phyloP scores from a whole-genome alignment of 495 filamentous ascomycete species.

The Neurospora africana region DNA sequence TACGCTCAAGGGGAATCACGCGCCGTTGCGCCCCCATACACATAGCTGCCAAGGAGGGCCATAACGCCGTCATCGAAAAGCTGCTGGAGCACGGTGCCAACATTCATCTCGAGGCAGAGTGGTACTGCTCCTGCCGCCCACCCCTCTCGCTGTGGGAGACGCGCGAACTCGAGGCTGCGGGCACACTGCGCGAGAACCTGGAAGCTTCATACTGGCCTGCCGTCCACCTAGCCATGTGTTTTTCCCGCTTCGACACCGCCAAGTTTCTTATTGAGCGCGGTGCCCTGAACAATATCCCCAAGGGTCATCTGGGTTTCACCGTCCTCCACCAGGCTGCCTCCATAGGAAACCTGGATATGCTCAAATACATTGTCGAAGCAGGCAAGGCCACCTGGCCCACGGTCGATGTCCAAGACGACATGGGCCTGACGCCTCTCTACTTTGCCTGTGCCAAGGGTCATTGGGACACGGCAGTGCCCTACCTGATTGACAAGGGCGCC shows the following conservation, averaged over 20 bases:
- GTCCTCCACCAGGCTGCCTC: conserved; percentile 5
- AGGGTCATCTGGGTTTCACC: neutral
- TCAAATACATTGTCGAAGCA: neutral
- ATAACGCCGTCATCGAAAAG: conserved; percentile 19
- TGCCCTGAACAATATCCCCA: neutral
- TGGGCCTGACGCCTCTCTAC: conserved; percentile 4
- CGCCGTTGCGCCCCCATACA: neutral
- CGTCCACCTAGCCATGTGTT: conserved; percentile 10
- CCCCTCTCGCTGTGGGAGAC: neutral
- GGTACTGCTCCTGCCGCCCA: neutral
- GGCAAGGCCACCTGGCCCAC: neutral
- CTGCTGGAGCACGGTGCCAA: conserved; percentile 23
- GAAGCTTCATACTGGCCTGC: conserved; percentile 2
- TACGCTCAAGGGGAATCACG: neutral
- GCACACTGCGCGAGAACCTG: neutral
- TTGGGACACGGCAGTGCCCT: conserved; percentile 1
- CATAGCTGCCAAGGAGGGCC: conserved; percentile 8
- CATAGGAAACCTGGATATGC: neutral
- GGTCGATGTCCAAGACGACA: conserved; percentile 1
- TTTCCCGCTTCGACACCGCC: neutral
- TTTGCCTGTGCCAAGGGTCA: neutral
- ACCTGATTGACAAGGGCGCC: conserved; percentile 1
- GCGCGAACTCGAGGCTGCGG: neutral
- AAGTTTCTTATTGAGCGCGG: conserved; percentile 3
- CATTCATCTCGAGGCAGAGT: conserved; percentile 1